Conservation (phyloP, 257 asterid species). For the Nicotiana noctiflora region DNA sequence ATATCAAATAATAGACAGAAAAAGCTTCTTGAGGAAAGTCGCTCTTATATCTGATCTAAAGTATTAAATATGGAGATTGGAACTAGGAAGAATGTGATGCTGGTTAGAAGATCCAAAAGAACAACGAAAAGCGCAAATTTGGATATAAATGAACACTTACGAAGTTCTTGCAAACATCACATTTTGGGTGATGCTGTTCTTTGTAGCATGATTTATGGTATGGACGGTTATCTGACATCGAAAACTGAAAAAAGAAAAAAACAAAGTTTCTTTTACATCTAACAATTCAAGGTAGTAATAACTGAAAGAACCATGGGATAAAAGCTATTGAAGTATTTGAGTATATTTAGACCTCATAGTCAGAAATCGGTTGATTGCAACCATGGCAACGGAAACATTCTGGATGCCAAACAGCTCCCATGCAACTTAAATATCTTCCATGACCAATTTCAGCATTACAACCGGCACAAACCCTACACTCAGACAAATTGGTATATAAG, state of each 20-base stretch:
- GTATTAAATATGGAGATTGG: neutral
- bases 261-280: neutral
- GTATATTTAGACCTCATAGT: constrained; percentile 65
- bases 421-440: constrained; percentile 87
- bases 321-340: neutral
- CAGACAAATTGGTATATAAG: neutral
- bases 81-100: neutral
- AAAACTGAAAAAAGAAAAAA: constrained; percentile 49
- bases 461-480: constrained; percentile 79
- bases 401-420: constrained; percentile 99
- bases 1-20: neutral
- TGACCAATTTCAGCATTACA: constrained; percentile 89
- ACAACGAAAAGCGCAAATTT: neutral
- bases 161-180: constrained; percentile 89
- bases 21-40: neutral
- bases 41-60: neutral
- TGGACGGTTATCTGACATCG: constrained; percentile 77
- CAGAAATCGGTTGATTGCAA: constrained; percentile 81
- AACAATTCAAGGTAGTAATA: neutral
- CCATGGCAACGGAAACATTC: constrained; percentile 84
- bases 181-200: constrained; percentile 90
- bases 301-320: neutral
- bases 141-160: constrained; percentile 41
- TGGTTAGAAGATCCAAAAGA: neutral
- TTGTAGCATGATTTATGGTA: constrained; percentile 92